Evolutionary conservation across 2,329 filamentous ascomycete species (phyloP), one percentile per base, ranked within the genome.

Genomic region (Sclerotinia sclerotiorum): DNA sequence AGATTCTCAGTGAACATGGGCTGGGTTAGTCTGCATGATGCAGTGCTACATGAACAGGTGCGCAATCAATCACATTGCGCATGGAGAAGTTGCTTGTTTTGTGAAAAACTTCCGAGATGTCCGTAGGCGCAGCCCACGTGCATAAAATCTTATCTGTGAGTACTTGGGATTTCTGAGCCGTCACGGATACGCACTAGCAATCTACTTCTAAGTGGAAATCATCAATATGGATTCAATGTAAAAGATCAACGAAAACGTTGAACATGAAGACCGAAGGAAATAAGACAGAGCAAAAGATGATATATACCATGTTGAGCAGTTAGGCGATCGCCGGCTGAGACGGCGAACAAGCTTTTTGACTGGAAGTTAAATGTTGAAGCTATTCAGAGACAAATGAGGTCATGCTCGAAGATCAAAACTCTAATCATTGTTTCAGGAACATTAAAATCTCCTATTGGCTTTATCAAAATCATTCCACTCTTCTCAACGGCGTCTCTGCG

Each of bases 301-400:
- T 39, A 5, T 56, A n/a, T 17, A 15, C 57, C 42, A 10, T n/a
- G 46, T 46, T 46, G 39, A 24, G 24, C 32, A 35, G 35, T 56
- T 49, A 61, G 42, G 57, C 42, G 57, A 48, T 5, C 13, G 6
- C 15, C 21, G 42, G 15, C 24, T n/a, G 46, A 46, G 46, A n/a
- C 42, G 10, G 24, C 42, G 5, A 15, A 32, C 17, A 60, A 60
- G 39, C 57, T 29, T 60, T 32, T 32, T 13, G 10, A n/a, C 17
- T 19, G 4, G 19, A 10, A 48, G 42, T 44, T 10, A 21, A n/a
- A 60, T 32, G 27, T 15, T 48, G 27, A 60, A 32, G 57, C 24
- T 48, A 61, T 61, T 35, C 27, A 62, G 29, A 51, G 46, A 62
- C 58, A 62, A 49, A 49, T 62, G 58, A 62, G 29, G 58, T 62